These are phyloP conservation scores for Persicaria maculosa DNA, from an alignment of 148 eudicot genomes.

Conservation along the genomic window DNA sequence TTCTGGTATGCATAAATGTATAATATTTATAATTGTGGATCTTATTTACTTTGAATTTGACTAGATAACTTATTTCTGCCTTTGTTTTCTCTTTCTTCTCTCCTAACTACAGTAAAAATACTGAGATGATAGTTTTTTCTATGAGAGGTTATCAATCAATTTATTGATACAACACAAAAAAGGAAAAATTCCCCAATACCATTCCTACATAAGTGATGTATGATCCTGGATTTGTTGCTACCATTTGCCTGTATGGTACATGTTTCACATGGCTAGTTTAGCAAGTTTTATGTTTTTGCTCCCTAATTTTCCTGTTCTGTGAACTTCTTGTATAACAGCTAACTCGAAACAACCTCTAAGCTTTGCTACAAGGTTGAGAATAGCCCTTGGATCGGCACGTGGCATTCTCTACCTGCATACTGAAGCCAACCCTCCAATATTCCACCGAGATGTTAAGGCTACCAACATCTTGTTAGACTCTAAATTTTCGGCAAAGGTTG, in stretches of 20 bases:
- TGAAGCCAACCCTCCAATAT: constrained; percentile 85
- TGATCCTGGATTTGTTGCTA: not conserved
- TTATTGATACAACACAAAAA: no score
- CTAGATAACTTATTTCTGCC: not conserved
- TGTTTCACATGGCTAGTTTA: not conserved
- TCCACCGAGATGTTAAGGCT: constrained; percentile 87
- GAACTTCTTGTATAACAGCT: constrained; percentile 26
- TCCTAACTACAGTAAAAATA: no score
- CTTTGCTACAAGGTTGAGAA: constrained; percentile 45
- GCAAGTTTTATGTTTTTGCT: not conserved
- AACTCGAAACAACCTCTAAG: constrained; percentile 26
- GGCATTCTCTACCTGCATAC: constrained; percentile 84
- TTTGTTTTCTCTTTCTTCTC: not conserved
- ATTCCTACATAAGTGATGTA: no score
- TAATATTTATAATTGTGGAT: not conserved
- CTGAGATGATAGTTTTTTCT: no score
- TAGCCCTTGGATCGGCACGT: constrained; percentile 66
- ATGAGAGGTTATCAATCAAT: no score
- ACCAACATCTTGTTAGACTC: constrained; percentile 75
- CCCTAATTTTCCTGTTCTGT: no score
- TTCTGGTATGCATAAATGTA: constrained; percentile 40
- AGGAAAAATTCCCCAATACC: no score
- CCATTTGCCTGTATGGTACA: not conserved
- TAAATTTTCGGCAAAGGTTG: constrained; percentile 57
- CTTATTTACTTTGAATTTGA: not conserved